A percentile compares a stretch with the other conserved stretches of the same genome.
phyloP scores from a whole-genome alignment of 768 basidiomycete genomes.

The Paxillus involutus region DNA sequence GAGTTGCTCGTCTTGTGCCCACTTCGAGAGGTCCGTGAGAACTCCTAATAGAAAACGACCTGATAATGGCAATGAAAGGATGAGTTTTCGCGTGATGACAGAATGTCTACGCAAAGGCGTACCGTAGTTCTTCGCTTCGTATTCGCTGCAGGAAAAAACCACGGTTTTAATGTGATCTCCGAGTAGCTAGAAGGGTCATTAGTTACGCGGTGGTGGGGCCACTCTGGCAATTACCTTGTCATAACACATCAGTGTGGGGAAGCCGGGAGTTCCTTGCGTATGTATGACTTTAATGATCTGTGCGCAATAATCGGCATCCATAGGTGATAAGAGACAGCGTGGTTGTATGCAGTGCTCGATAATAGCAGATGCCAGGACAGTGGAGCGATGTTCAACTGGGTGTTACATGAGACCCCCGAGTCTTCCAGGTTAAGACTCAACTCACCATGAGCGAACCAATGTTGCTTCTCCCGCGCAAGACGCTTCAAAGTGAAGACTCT shows the following conservation, averaged over 20 bases:
- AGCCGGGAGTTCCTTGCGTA: conserved; percentile 83
- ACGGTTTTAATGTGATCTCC: conserved; percentile 81
- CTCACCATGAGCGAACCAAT: conserved; percentile 77
- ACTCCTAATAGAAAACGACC: conserved; percentile 87
- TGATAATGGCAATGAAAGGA: conserved; percentile 26
- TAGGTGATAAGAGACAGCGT: conserved; percentile 88
- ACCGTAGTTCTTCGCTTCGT: conserved; percentile 96
- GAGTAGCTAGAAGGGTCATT: conserved; percentile 59
- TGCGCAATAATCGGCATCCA: conserved; percentile 94
- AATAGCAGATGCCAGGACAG: conserved; percentile 55
- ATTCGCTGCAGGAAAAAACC: conserved; percentile 92
- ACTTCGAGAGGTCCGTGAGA: conserved; percentile 73
- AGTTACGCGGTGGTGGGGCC: not conserved
- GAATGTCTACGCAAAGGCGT: conserved; percentile 11
- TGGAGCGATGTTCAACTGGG: conserved; percentile 37
- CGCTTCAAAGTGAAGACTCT: conserved; percentile 77
- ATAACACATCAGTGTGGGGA: conserved; percentile 83
- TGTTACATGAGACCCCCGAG: conserved; percentile 6
- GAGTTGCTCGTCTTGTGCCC: conserved; percentile 74
- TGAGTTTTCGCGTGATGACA: conserved; percentile 1
- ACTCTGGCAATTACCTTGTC: conserved; percentile 56
- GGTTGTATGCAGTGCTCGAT: conserved; percentile 94
- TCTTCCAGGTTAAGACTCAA: not conserved
- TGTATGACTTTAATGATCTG: conserved; percentile 90
- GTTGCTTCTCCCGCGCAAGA: conserved; percentile 70